These are phyloP conservation scores for Suillus tomentosus DNA, from an alignment of 768 basidiomycete genomes.

Conservation along the genomic window DNA sequence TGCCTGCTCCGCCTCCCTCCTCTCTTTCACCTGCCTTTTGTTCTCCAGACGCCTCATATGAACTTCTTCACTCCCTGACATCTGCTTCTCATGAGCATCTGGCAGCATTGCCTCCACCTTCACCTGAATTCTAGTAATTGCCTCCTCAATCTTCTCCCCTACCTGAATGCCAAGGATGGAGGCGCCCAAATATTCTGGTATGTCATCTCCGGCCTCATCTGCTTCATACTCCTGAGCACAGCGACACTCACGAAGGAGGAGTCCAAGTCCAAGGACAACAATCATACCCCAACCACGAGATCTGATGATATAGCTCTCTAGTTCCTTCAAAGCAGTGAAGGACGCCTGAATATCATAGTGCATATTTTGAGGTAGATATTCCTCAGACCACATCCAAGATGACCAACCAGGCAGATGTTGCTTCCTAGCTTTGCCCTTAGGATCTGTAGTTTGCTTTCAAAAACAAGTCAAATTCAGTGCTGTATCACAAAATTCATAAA, in stretches of 20 bases:
- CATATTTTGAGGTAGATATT: constrained; percentile 1
- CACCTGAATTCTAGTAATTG: background rate
- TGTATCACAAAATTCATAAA: background rate
- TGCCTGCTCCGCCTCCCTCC: background rate
- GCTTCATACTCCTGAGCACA: background rate
- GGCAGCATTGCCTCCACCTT: background rate
- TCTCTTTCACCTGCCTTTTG: background rate
- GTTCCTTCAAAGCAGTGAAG: background rate
- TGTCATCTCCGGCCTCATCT: background rate
- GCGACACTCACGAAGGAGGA: background rate
- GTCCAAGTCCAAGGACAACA: background rate
- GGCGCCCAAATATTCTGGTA: background rate
- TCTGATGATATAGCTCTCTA: background rate
- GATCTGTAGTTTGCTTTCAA: background rate
- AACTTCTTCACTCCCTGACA: background rate
- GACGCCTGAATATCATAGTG: background rate
- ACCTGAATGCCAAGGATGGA: background rate
- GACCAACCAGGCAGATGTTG: constrained; percentile 3
- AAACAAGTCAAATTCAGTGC: background rate
- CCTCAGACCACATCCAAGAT: background rate
- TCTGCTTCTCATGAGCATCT: background rate
- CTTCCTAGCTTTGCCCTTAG: background rate
- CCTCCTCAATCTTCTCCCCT: background rate
- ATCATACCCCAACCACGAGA: background rate
- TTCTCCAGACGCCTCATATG: background rate